phyloP scores from a whole-genome alignment of 495 filamentous ascomycete genomes.

The Xylaria curta region DNA sequence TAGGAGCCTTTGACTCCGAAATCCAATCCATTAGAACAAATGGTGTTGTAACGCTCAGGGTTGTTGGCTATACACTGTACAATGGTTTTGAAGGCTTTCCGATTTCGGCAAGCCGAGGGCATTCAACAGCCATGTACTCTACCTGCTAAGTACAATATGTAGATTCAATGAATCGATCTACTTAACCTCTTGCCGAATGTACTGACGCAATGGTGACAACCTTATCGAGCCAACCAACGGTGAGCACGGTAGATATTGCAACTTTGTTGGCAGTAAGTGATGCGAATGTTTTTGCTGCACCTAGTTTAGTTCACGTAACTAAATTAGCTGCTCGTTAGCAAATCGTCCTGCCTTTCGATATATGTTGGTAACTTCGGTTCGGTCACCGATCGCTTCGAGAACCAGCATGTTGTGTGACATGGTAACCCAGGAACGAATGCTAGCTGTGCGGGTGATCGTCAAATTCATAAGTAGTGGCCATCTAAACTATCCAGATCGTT shows the following conservation, averaged over 20 bases:
- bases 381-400: constrained; percentile 5
- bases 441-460: not conserved
- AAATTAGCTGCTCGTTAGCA: constrained; percentile 2
- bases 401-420: not conserved
- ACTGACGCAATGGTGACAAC: constrained; percentile 10
- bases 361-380: constrained; percentile 12
- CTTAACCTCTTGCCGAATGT: not conserved
- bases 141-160: not conserved
- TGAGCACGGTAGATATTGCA: constrained; percentile 4
- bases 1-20: constrained; percentile 12
- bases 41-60: constrained; percentile 6
- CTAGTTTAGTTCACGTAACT: not conserved
- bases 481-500: not conserved
- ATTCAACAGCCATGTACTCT: not conserved
- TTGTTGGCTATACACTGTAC: constrained; percentile 4
- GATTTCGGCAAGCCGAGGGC: constrained; percentile 25
- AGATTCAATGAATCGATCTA: not conserved
- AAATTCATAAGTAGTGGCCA: not conserved
- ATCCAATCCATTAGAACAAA: not conserved
- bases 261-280: constrained; percentile 1
- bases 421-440: not conserved
- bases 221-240: not conserved
- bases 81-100: constrained; percentile 13
- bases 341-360: not conserved
- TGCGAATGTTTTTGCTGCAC: not conserved